Conservation (phyloP, 805 yeast species). For the Cyberlindnera xylosilytica region DNA sequence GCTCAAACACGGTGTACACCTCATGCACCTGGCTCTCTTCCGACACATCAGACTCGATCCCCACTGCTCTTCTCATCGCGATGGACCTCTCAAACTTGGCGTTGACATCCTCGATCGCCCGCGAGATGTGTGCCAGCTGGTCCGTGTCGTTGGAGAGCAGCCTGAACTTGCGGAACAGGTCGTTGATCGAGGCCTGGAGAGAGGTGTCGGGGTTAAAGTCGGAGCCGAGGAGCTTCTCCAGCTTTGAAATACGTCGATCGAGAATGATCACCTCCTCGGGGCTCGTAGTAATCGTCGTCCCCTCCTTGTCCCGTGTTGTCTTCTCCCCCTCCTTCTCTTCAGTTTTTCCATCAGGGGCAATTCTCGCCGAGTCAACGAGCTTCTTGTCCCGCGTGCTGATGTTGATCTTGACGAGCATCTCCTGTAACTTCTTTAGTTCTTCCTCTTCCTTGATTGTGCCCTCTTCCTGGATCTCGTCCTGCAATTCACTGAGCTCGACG, state of each 20-base stretch:
- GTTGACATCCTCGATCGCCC: conserved; percentile 25
- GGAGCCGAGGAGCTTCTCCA: conserved; percentile 22
- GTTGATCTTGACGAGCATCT: conserved; percentile 17
- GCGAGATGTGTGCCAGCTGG: conserved; percentile 19
- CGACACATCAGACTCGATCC: conserved; percentile 18
- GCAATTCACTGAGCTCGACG: conserved; percentile 38
- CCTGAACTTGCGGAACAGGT: conserved; percentile 28
- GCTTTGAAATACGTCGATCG: conserved; percentile 13
- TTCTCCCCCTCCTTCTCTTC: neutral
- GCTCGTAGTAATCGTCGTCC: neutral
- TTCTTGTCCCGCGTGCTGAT: conserved; percentile 12
- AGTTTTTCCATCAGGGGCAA: neutral
- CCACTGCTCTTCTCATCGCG: conserved; percentile 21
- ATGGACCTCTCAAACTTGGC: conserved; percentile 27
- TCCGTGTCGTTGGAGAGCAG: conserved; percentile 28
- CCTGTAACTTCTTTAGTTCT: conserved; percentile 23
- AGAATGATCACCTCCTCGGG: conserved; percentile 12
- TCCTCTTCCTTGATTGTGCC: conserved; percentile 13
- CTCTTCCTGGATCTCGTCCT: conserved; percentile 17
- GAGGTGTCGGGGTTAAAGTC: conserved; percentile 15
- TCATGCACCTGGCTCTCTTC: conserved; percentile 27
- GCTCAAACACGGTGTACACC: conserved; percentile 21
- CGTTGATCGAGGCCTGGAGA: conserved; percentile 28
- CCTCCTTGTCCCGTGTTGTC: neutral
- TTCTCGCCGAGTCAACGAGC: conserved; percentile 1